phyloP scores from a whole-genome alignment of 495 filamentous ascomycete species.

The Talaromyces trachyspermus region DNA sequence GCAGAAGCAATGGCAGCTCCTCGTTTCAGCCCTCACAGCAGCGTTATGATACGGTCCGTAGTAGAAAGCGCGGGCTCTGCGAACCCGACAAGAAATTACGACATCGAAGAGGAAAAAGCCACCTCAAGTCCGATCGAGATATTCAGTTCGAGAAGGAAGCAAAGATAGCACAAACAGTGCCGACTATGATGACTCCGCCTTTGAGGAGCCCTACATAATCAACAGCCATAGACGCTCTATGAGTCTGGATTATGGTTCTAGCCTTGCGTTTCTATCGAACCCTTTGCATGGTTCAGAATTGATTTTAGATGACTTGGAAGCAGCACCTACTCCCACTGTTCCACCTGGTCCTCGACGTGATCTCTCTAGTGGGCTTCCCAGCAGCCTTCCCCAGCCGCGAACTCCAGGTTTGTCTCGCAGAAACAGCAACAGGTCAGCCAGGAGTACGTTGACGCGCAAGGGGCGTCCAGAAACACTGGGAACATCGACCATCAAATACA shows the following conservation, averaged over 20 bases:
- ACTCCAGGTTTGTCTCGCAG: constrained; percentile 41
- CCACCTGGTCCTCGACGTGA: constrained; percentile 67
- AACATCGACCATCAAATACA: constrained; percentile 24
- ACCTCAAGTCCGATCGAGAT: not conserved
- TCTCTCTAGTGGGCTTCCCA: constrained; percentile 26
- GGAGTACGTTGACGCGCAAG: constrained; percentile 31
- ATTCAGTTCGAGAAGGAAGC: constrained; percentile 50
- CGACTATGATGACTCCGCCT: constrained; percentile 49
- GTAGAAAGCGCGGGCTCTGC: constrained; percentile 29
- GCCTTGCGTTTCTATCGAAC: constrained; percentile 26
- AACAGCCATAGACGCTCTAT: constrained; percentile 58
- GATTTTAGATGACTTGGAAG: constrained; percentile 55
- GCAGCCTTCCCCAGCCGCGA: constrained; percentile 27
- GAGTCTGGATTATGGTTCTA: constrained; percentile 65
- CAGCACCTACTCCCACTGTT: constrained; percentile 82
- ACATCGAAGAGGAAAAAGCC: constrained; percentile 1
- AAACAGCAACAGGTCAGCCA: constrained; percentile 58
- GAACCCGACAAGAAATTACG: constrained; percentile 5
- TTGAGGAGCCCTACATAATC: constrained; percentile 45
- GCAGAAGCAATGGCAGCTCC: constrained; percentile 78
- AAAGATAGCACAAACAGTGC: constrained; percentile 68
- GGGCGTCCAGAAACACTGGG: constrained; percentile 32
- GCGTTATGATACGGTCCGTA: constrained; percentile 56
- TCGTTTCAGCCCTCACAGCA: constrained; percentile 57
- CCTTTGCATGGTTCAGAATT: constrained; percentile 17